Base-by-base conservation (phyloP, 2,329 filamentous ascomycete genomes). In the Talaromyces sp. region DNA sequence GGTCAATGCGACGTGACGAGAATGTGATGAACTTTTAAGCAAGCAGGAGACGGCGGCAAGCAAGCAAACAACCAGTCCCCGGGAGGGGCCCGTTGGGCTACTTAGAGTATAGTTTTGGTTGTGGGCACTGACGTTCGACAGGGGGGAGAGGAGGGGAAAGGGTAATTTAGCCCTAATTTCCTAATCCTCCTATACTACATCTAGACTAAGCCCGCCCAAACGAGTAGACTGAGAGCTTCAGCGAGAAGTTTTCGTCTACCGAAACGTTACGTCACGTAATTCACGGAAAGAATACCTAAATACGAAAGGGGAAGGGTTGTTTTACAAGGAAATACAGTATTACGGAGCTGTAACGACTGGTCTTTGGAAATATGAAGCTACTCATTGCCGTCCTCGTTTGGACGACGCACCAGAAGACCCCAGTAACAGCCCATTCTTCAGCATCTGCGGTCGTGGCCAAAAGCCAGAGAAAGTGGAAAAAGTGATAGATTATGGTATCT, bases 1-100 rank as follows among this genome's bases (percentile, higher is more conserved):
- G 50, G n/a, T 28, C 42, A 18, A 36, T 51, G 56, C 50, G 36
- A 28, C 12, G 57, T 60, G 57, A 60, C 4, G 50, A 33, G 34
- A 60, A 55, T 60, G 57, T 60, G 57, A 54, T 47, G 34, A 59
- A 55, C 57, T 30, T 54, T 51, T 16, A 51, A 16, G 23, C 33
- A 44, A 28, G 14, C 23, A 12, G 31, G 2, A 30, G 9, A n/a
- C 23, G 50, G 50, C 33, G 56, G 56, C 16, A 50, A 34, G 56
- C 28, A 27, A 47, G 18, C 9, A 27, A 4, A 23, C 23, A 10
- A 51, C 27, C n/a, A 33, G 30, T 16, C 12, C 4, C 9, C 16
- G 36, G 27, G 28, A 30, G 33, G 42, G 36, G 33, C 52, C 4
- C 33, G 33, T 36, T 36, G 33, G 40, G 54, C n/a, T 28, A 5